A percentile compares a stretch with the other conserved stretches of the same genome.
Conservation (phyloP, 345 rosid species). For the Corchorus olitorius region DNA sequence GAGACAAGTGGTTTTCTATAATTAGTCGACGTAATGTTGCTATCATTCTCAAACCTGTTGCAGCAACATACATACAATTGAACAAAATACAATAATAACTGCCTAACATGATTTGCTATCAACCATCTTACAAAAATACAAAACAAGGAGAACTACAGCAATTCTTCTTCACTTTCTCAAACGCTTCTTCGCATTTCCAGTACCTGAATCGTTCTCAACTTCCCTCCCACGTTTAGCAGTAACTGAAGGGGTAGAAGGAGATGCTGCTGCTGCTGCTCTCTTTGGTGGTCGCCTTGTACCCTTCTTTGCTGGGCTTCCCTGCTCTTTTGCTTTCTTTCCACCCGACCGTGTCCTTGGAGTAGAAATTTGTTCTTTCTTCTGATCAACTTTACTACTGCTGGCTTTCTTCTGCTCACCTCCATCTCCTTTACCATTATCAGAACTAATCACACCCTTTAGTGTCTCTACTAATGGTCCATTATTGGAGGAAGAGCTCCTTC, state of each 20-base stretch:
- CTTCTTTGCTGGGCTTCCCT: conserved; percentile 30
- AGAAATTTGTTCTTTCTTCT: conserved; percentile 21
- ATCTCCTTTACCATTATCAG: conserved; percentile 38
- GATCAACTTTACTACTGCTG: conserved; percentile 27
- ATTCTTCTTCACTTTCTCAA: conserved; percentile 33
- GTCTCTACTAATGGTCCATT: conserved; percentile 29
- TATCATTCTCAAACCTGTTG: background rate
- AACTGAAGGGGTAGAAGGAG: background rate
- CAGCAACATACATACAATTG: background rate
- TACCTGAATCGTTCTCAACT: conserved; percentile 37
- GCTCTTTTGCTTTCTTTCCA: conserved; percentile 28
- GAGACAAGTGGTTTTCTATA: background rate
- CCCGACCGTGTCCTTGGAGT: conserved; percentile 25
- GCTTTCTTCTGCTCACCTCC: conserved; percentile 35
- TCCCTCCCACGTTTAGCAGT: conserved; percentile 35
- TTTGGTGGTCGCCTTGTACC: conserved; percentile 24
- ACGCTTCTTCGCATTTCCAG: conserved; percentile 43
- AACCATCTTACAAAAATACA: background rate
- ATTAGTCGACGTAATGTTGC: background rate
- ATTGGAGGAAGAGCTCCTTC: conserved; percentile 33
- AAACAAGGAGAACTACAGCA: background rate
- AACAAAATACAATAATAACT: background rate
- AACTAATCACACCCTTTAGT: conserved; percentile 24
- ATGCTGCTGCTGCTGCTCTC: conserved; percentile 25
- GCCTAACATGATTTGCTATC: background rate